Conservation (phyloP, 306 rosid genomes). For the Arachis hypogaea region DNA sequence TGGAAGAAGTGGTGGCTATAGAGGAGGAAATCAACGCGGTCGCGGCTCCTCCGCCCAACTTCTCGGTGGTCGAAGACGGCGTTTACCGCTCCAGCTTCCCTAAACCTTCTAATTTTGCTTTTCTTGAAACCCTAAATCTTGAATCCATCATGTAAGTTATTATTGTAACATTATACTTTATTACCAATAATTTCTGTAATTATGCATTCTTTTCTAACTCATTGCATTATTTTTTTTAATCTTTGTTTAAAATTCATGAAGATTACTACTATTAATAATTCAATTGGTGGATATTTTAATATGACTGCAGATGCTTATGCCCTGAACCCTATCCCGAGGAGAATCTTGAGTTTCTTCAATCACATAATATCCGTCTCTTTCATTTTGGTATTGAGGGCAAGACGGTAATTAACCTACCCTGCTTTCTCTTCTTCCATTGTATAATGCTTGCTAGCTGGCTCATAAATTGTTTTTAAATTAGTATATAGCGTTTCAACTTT, state of each 20-base stretch:
- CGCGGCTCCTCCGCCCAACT: constrained; percentile 64
- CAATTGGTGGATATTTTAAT: constrained; percentile 21
- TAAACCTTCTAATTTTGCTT: constrained; percentile 59
- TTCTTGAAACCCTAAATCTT: constrained; percentile 61
- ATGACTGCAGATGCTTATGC: constrained; percentile 68
- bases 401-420: constrained; percentile 46
- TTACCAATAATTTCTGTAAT: no score
- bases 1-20: neutral
- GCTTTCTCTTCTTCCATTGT: neutral
- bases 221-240: neutral
- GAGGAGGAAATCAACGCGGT: constrained; percentile 29
- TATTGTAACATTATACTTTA: no score
- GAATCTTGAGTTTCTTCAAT: constrained; percentile 65
- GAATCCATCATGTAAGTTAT: constrained; percentile 65
- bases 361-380: constrained; percentile 52
- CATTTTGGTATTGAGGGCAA: constrained; percentile 75
- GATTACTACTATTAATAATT: neutral
- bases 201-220: neutral
- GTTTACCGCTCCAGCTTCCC: constrained; percentile 84
- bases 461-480: neutral
- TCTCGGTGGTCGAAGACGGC: constrained; percentile 79
- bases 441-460: neutral
- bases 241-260: neutral
- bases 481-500: neutral
- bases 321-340: constrained; percentile 69